Conservation (phyloP, 805 yeast genomes). For the Kodamaea kaohsiungensis region DNA sequence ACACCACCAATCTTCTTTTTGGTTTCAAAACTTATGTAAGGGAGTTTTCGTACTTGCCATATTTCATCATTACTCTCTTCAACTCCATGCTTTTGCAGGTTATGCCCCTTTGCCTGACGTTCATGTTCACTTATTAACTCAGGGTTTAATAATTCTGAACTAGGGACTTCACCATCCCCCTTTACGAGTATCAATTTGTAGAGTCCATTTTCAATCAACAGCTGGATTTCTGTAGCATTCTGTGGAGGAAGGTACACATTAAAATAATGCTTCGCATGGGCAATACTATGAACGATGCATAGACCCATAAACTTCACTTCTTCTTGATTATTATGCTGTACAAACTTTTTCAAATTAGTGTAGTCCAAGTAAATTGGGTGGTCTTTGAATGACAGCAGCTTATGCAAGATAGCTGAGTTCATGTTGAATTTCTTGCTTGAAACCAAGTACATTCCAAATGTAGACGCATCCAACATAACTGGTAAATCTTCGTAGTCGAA, state of each 20-base stretch:
- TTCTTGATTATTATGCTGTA: neutral
- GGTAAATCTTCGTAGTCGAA: slow-evolving; percentile 27
- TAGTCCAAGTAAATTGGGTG: slow-evolving; percentile 23
- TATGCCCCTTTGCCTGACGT: slow-evolving; percentile 18
- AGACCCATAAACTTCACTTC: slow-evolving; percentile 45
- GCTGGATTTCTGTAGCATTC: slow-evolving; percentile 12
- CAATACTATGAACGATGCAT: slow-evolving; percentile 68
- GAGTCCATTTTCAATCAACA: slow-evolving; percentile 12
- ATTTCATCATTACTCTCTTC: slow-evolving; percentile 3
- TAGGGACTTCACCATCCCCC: slow-evolving; percentile 69
- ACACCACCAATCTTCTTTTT: slow-evolving; percentile 50
- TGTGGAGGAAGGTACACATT: slow-evolving; percentile 59
- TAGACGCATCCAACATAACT: slow-evolving; percentile 41
- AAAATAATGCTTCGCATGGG: slow-evolving; percentile 35
- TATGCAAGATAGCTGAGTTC: neutral
- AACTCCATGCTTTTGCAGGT: slow-evolving; percentile 1
- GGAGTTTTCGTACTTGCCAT: slow-evolving; percentile 10
- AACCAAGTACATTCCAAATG: slow-evolving; percentile 40
- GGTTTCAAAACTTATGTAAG: slow-evolving; percentile 29
- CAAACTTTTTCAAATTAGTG: slow-evolving; percentile 11
- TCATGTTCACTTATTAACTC: slow-evolving; percentile 21
- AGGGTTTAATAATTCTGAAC: slow-evolving; percentile 48
- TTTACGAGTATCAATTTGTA: slow-evolving; percentile 49
- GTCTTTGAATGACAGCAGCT: neutral
- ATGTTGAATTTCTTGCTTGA: slow-evolving; percentile 17